phyloP scores from a whole-genome alignment of 1,284 basidiomycete species.

The Leccinum solheimii region DNA sequence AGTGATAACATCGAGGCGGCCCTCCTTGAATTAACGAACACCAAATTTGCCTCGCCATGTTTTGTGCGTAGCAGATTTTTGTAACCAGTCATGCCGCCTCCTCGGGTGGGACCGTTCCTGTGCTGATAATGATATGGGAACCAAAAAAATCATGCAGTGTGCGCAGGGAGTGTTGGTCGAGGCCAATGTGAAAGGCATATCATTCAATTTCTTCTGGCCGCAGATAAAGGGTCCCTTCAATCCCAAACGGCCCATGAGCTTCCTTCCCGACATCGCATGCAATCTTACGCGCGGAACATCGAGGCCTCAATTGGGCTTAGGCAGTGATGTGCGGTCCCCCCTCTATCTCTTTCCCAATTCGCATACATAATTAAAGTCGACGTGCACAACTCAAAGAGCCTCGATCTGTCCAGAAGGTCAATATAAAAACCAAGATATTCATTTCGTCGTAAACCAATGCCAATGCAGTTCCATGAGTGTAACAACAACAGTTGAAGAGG shows the following conservation, averaged over 20 bases:
- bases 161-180: too few relatives aligned
- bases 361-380: background rate
- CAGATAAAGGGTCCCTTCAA: background rate
- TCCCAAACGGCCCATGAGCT: background rate
- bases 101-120: background rate
- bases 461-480: background rate
- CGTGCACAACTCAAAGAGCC: background rate
- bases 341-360: background rate
- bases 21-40: too few relatives aligned
- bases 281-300: background rate
- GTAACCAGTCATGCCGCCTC: background rate
- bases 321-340: background rate
- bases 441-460: conserved; percentile 7
- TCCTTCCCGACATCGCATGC: background rate
- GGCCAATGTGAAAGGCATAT: background rate
- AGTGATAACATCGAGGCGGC: background rate
- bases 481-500: background rate
- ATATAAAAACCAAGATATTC: conserved; percentile 10
- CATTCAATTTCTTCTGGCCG: background rate
- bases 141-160: background rate
- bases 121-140: background rate
- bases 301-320: background rate
- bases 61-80: background rate
- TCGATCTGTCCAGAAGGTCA: background rate
- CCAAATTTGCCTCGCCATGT: background rate